A percentile compares a stretch with the other conserved stretches of the same genome.
Conservation (phyloP, 2,329 filamentous ascomycete species). For the Daldinia sp. region DNA sequence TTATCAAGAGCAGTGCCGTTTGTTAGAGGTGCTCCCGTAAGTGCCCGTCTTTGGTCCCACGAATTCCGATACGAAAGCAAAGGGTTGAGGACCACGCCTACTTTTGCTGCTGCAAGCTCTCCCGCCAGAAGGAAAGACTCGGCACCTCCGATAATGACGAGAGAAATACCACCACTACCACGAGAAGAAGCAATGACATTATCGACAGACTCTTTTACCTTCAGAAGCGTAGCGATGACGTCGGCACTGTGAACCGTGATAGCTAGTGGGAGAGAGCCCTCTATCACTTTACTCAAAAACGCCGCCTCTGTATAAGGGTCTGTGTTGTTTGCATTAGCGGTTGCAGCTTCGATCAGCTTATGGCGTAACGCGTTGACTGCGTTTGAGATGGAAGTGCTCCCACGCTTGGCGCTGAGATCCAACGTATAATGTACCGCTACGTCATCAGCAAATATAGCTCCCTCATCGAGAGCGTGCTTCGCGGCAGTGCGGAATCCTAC, state of each 20-base stretch:
- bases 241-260: slow-evolving; percentile 70
- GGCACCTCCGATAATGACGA: slow-evolving; percentile 69
- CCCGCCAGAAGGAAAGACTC: slow-evolving; percentile 68
- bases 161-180: slow-evolving; percentile 48
- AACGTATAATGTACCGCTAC: slow-evolving; percentile 68
- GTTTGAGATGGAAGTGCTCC: slow-evolving; percentile 59
- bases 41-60: slow-evolving; percentile 70
- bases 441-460: slow-evolving; percentile 63
- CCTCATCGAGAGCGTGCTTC: slow-evolving; percentile 54
- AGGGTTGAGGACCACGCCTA: slow-evolving; percentile 68
- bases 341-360: slow-evolving; percentile 62
- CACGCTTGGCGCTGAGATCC: slow-evolving; percentile 55
- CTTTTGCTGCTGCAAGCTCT: slow-evolving; percentile 63
- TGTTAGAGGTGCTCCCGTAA: slow-evolving; percentile 71
- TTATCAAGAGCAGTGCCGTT: slow-evolving; percentile 69
- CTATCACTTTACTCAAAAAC: slow-evolving; percentile 63
- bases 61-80: slow-evolving; percentile 61
- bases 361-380: slow-evolving; percentile 60
- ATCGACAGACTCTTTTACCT: slow-evolving; percentile 66
- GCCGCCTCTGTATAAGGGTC: slow-evolving; percentile 58
- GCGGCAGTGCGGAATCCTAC: slow-evolving; percentile 65
- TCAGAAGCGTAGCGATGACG: slow-evolving; percentile 66
- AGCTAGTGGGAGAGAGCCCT: slow-evolving; percentile 62
- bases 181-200: slow-evolving; percentile 43
- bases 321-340: slow-evolving; percentile 47